Evolutionary conservation across 768 basidiomycete species (phyloP), one percentile per base, ranked within the genome.

Genomic region (Floccularia luteovirens): DNA sequence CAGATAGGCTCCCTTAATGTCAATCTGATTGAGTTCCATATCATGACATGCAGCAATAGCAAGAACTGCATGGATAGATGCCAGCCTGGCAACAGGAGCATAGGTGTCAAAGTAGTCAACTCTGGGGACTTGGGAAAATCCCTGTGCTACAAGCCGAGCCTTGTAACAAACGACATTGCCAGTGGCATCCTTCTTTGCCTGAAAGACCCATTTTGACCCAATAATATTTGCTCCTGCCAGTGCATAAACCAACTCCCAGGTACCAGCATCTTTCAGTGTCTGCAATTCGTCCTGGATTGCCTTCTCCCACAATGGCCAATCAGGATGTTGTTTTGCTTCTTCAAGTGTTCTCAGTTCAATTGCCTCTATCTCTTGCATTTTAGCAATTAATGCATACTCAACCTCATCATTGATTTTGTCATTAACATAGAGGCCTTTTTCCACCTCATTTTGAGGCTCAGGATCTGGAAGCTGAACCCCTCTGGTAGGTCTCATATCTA

Each of bases 81-180:
- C 41, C 0, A 60, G 39, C 7, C 46, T 44, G 7, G 51, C 51
- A 4, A 61, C 53, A 3, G 61, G 61, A 0, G 52, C 49, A 39
- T 48, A 64, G 1, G 57, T 62, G 19, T 63, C 55, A 36, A 57
- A 56, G 44, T 60, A 71, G 38, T 70, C 63, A 12, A 64, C 42
- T 1, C 67, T 62, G 5, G 57, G 60, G 1, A 59, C 47, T 45
- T 72, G 70, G 0, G 54, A 53, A 45, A 62, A 69, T 1, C 72
- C 66, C 40, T 66, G 58, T 0, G 66, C 63, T 3, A 56, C 48
- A 0, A 55, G 35, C 13, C 40, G 34, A 2, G 50, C 54, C 28
- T 55, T 55, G 40, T 53, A 53, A 19, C 39, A 31, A 2, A 51
- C 41, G 10, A 54, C 20, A 19, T 51, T 50, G 8, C 49, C 48